Evolutionary conservation across 768 basidiomycete genomes (phyloP).

Genomic region (Asterophora parasitica): DNA sequence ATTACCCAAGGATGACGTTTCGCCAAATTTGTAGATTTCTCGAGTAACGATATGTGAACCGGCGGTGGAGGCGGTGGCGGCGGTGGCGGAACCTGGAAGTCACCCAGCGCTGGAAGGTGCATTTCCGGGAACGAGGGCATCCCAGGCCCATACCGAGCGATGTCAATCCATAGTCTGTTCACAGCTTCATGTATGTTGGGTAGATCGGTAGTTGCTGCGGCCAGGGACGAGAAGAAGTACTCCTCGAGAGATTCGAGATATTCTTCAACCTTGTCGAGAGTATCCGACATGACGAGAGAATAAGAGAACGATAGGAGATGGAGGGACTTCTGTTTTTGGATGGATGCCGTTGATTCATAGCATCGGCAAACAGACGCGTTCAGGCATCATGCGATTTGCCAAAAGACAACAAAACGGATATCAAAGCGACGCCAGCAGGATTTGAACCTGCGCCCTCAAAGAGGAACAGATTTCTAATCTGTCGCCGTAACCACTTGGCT

Average conservation of each 20-base stretch:
- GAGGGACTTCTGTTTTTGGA: neutral
- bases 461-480: conserved; percentile 72
- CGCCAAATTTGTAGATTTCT: conserved; percentile 47
- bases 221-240: conserved; percentile 50
- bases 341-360: conserved; percentile 8
- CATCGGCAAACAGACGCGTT: conserved; percentile 12
- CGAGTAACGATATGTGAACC: conserved; percentile 41
- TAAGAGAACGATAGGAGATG: neutral
- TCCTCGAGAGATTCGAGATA: conserved; percentile 65
- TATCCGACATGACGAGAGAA: conserved; percentile 21
- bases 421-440: conserved; percentile 56
- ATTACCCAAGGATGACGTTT: conserved; percentile 58
- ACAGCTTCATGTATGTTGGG: conserved; percentile 61
- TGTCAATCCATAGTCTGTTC: conserved; percentile 71
- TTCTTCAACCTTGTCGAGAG: conserved; percentile 65
- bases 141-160: conserved; percentile 75
- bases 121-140: conserved; percentile 49
- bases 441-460: conserved; percentile 68
- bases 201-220: conserved; percentile 54
- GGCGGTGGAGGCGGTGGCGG: conserved; percentile 63
- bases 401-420: conserved; percentile 15
- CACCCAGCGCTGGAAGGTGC: conserved; percentile 59
- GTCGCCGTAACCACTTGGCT: conserved; percentile 80
- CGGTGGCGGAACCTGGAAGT: conserved; percentile 59
- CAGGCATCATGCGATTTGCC: too few relatives aligned